Evolutionary conservation across 225 moss, liverwort and hornwort species (phyloP), one percentile per base, ranked within the genome.

Genomic region (Asterella californica): DNA sequence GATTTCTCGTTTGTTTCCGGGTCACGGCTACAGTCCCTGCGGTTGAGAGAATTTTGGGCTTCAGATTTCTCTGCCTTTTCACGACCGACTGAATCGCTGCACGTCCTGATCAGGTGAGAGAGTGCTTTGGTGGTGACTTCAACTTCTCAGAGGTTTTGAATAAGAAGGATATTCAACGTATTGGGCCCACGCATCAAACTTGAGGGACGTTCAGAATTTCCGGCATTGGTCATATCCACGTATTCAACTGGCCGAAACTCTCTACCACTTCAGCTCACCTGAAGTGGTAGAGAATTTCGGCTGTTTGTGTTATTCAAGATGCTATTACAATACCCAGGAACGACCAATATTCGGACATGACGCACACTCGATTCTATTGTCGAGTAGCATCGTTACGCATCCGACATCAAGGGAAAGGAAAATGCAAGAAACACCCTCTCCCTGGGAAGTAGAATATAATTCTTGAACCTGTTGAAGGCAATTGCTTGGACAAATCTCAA

Each of bases 41-140:
- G 21, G 60, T 80, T 34, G 77, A 77, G 61, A 81, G 71, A 50
- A 42, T 84, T 64, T 2, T 77, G n/a, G 72, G 77, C 65, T 80
- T 80, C 38, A 63, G 80, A 30, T 71, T 78, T 46, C 45, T 78
- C 9, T 84, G 84, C 71, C 81, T 61, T n/a, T 18, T 61, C 4
- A 61, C n/a, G n/a, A 61, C 61, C 61, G 61, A 65, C 65, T 29
- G 65, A 65, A 32, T 61, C 65, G 17, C 32, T 65, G 29, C 30
- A 17, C 32, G 1, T 65, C 65, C 22, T 14, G 0, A 33, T 14
- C 4, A 14, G 65, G 32, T 65, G 65, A 33, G n/a, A n/a, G n/a
- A n/a, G n/a, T 63, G 29, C 63, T 63, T 1, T 65, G 2, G 32
- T 32, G 33, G 57, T 15, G 24, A 57, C 57, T 65, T 32, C 5